Base-by-base conservation (phyloP, 208 protist genomes). In the Acanthamoeba lenticulata region DNA sequence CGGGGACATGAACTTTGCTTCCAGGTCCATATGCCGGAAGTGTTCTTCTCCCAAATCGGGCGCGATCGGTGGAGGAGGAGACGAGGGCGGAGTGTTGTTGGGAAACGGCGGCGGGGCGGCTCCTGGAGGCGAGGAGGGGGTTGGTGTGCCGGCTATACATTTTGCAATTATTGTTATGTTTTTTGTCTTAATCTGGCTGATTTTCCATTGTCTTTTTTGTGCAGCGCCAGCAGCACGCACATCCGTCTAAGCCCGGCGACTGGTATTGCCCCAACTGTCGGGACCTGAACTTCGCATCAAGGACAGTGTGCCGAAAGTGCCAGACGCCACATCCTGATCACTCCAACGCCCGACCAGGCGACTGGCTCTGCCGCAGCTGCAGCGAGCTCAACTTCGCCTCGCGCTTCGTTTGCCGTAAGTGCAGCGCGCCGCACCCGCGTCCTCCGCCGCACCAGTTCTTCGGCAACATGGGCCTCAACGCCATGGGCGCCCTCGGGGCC, bases 341-440 rank as follows among this genome's bases (percentile, higher is more conserved):
- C 79, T 62, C 79, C 38, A 72, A 91, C 55, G 34, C 55, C 29
- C 55, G 85, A 19, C 55, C 57, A 38, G 89, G 89, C 24, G 89
- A 93, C 34, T 93, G 89, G 89, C 45, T 55, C 19, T 93, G 89
- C 45, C 36, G 29, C 44, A 81, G 55, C 89, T 93, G 89, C 49
- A 47, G 9, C 40, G 65, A 93, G n/a, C 89, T 62, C 36, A 44
- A 93, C 29, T 93, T 93, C 24, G 89, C 89, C 57, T 93, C 89
- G 34, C 55, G 89, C n/a, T 19, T 62, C 40, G 36, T 81, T 32
- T 93, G 89, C 65, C 89, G 89, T 19, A 93, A 83, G 62, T 93
- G 89, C 65, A 81, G n/a, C 89, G 34, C 89, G 45, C 89, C 89
- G 15, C 89, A 47, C n/a, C 62, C 89, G 40, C 86, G 36, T 7